Conservation (phyloP, 2,329 filamentous ascomycete genomes). For the Trichoderma harzianum region DNA sequence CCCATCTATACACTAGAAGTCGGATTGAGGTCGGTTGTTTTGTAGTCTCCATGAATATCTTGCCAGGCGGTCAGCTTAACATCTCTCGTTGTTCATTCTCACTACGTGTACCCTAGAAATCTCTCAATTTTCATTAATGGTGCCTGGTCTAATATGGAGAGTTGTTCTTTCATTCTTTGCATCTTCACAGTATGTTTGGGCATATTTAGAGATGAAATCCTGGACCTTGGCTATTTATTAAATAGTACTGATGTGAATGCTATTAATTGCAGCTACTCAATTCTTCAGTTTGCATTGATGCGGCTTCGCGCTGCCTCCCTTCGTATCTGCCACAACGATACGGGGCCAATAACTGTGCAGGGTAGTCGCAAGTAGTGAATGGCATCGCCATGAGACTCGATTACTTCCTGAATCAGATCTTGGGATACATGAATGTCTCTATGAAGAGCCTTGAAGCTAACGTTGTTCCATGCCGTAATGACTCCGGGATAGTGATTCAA, state of each 20-base stretch:
- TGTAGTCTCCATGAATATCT: no score
- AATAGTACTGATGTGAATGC: background rate
- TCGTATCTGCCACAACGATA: background rate
- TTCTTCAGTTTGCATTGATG: background rate
- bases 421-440: background rate
- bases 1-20: no score
- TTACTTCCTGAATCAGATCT: background rate
- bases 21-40: no score
- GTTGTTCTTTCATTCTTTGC: background rate
- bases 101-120: no score
- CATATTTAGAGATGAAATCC: background rate
- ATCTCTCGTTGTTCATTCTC: no score
- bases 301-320: background rate
- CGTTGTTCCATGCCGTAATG: background rate
- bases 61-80: no score
- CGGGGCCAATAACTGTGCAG: background rate
- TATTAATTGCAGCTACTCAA: background rate
- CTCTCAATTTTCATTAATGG: no score
- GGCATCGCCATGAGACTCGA: background rate
- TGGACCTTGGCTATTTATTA: background rate
- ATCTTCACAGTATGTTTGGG: background rate
- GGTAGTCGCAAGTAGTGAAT: background rate
- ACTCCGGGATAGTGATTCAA: background rate
- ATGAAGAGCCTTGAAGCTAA: background rate
- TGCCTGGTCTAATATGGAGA: no score